A percentile compares a stretch with the other conserved stretches of the same genome.
phyloP scores from a whole-genome alignment of 805 yeast genomes.

The Lachancea mirantina region DNA sequence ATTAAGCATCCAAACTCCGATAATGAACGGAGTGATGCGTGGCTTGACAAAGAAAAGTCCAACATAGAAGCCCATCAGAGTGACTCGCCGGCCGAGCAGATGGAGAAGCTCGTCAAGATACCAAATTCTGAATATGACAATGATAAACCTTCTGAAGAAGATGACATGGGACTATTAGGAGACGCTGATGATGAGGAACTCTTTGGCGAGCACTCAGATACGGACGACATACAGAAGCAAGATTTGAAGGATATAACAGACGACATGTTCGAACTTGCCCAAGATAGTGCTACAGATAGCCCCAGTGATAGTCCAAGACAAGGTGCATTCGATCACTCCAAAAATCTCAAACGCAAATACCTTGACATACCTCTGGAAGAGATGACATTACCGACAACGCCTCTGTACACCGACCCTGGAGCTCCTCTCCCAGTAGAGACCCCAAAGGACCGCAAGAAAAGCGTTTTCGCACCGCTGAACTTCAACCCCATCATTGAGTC shows the following conservation, averaged over 20 bases:
- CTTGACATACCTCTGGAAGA: conserved; percentile 53
- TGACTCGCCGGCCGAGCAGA: not conserved
- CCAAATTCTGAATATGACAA: not conserved
- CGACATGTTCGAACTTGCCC: conserved; percentile 12
- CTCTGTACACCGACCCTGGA: conserved; percentile 70
- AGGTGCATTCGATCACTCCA: too few relatives aligned
- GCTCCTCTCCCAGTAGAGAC: conserved; percentile 65
- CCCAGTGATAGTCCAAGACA: conserved; percentile 3
- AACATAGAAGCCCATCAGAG: too few relatives aligned
- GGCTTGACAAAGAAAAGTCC: too few relatives aligned
- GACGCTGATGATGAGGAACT: conserved; percentile 21
- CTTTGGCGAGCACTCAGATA: conserved; percentile 27
- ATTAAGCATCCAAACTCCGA: too few relatives aligned
- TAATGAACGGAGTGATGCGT: not conserved
- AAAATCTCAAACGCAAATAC: conserved; percentile 22
- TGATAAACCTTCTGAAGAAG: too few relatives aligned
- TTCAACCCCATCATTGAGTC: conserved; percentile 75
- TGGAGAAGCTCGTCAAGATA: not conserved
- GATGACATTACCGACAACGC: conserved; percentile 47
- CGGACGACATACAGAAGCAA: not conserved
- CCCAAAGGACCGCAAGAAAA: conserved; percentile 41
- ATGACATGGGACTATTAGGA: conserved; percentile 13
- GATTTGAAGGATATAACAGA: conserved; percentile 11
- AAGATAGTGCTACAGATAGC: conserved; percentile 10
- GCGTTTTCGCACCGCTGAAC: conserved; percentile 74